Evolutionary conservation across 2,329 filamentous ascomycete genomes (phyloP).

Genomic region (Hypoxylon sp.): DNA sequence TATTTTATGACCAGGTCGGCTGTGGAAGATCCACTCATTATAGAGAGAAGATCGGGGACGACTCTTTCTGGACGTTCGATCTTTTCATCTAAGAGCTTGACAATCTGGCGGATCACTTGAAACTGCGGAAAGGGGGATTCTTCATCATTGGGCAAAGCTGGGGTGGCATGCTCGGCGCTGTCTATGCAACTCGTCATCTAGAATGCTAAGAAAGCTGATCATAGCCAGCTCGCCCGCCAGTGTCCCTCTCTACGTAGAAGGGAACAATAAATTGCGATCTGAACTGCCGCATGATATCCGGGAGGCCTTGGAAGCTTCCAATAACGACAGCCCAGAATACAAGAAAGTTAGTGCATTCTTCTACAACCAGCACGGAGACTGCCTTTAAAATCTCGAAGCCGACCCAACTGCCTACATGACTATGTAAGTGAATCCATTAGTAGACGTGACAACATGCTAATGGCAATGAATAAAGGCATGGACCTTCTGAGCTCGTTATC

Average conservation of each 20-base stretch:
- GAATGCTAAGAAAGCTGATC: conserved; percentile 22
- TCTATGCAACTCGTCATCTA: conserved; percentile 10
- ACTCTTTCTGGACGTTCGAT: conserved; percentile 19
- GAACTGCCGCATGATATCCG: conserved; percentile 22
- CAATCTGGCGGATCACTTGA: conserved; percentile 25
- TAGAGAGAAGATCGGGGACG: conserved; percentile 13
- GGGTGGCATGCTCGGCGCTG: conserved; percentile 26
- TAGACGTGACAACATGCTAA: neutral
- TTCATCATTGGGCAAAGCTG: conserved; percentile 23
- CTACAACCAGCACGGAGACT: neutral
- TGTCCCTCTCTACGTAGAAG: conserved; percentile 20
- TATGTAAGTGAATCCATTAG: conserved; percentile 22
- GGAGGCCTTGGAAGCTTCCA: conserved; percentile 14
- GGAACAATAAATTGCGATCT: conserved; percentile 7
- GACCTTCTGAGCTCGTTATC: conserved; percentile 47
- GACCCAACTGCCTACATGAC: conserved; percentile 44
- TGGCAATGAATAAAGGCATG: conserved; percentile 30
- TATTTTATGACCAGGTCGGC: conserved; percentile 27
- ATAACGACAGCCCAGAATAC: neutral
- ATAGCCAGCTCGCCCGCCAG: conserved; percentile 25
- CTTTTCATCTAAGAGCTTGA: conserved; percentile 27
- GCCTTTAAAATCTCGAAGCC: conserved; percentile 42
- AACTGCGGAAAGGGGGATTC: conserved; percentile 13
- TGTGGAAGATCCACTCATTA: conserved; percentile 23
- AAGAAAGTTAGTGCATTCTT: too few relatives aligned